Evolutionary conservation across 2,329 filamentous ascomycete species (phyloP).

Genomic region (Trichoderma hamatum): DNA sequence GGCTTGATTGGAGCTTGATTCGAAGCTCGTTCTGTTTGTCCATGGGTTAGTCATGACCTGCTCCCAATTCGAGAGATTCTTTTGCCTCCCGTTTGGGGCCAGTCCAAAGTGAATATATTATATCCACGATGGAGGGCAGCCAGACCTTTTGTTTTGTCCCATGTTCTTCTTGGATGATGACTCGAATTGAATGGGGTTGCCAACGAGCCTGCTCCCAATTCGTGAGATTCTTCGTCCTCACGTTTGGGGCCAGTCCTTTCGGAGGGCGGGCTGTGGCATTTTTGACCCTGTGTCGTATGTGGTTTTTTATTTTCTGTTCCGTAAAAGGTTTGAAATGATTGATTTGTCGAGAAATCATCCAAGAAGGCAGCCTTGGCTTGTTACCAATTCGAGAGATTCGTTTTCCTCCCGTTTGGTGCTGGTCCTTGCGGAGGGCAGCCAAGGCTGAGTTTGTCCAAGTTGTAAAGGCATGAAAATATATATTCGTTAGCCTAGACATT

Average conservation of each 20-base stretch:
- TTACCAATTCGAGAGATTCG: conserved; percentile 25
- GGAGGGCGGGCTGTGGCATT: conserved; percentile 15
- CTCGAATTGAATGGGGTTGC: not conserved
- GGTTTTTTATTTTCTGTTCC: not conserved
- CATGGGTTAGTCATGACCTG: conserved; percentile 9
- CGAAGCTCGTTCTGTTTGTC: not conserved
- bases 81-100: conserved; percentile 22
- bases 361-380: conserved; percentile 18
- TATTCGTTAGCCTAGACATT: not conserved
- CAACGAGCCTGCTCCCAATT: conserved; percentile 24
- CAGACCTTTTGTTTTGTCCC: not conserved
- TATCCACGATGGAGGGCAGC: conserved; percentile 9
- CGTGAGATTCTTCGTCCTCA: conserved; percentile 23
- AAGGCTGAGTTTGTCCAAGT: conserved; percentile 14
- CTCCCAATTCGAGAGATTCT: conserved; percentile 24
- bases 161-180: conserved; percentile 3
- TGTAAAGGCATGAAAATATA: conserved; percentile 3
- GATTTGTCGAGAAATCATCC: conserved; percentile 6
- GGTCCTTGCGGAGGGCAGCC: conserved; percentile 20
- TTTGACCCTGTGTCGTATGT: not conserved
- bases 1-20: not conserved
- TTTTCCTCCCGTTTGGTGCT: conserved; percentile 22
- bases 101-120: not conserved
- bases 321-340: not conserved
- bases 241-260: conserved; percentile 25